A percentile compares a stretch with the other conserved stretches of the same genome.
phyloP scores from a whole-genome alignment of 768 basidiomycete species.

The Leccinum pellstonianum region DNA sequence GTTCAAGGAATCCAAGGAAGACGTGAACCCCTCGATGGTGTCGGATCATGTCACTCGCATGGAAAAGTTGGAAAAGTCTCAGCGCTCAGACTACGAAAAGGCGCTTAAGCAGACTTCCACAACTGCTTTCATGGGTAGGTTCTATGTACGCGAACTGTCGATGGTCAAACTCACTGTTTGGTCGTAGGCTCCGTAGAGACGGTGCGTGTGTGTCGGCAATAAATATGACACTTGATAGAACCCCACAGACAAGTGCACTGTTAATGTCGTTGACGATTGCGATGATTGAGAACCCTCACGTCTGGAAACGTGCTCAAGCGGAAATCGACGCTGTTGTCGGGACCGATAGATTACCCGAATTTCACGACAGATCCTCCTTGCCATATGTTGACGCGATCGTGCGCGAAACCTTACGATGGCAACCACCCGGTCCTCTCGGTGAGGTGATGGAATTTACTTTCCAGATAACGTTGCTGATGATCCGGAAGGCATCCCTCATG shows the following conservation, averaged over 20 bases:
- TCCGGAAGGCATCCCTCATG: constrained; percentile 17
- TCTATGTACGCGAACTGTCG: no score
- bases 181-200: constrained; percentile 14
- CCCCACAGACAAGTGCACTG: constrained; percentile 1
- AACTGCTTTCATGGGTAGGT: constrained; percentile 18
- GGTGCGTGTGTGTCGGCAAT: not conserved
- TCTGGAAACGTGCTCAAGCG: constrained; percentile 11
- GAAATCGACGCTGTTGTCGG: constrained; percentile 12
- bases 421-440: constrained; percentile 10
- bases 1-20: constrained; percentile 9
- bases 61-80: constrained; percentile 5
- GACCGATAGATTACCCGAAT: constrained; percentile 10
- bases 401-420: constrained; percentile 13
- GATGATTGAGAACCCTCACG: constrained; percentile 12
- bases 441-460: not conserved
- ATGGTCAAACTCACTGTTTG: not conserved
- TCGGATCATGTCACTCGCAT: constrained; percentile 13
- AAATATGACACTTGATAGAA: not conserved
- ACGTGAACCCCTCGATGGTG: constrained; percentile 11
- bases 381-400: constrained; percentile 14
- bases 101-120: constrained; percentile 18
- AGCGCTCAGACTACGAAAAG: constrained; percentile 10
- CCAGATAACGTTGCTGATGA: not conserved
- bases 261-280: constrained; percentile 11
- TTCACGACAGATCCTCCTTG: constrained; percentile 7